Evolutionary conservation across 202 grass and related monocot genomes (phyloP).

Genomic region (Dendrocalamus latiflorus): DNA sequence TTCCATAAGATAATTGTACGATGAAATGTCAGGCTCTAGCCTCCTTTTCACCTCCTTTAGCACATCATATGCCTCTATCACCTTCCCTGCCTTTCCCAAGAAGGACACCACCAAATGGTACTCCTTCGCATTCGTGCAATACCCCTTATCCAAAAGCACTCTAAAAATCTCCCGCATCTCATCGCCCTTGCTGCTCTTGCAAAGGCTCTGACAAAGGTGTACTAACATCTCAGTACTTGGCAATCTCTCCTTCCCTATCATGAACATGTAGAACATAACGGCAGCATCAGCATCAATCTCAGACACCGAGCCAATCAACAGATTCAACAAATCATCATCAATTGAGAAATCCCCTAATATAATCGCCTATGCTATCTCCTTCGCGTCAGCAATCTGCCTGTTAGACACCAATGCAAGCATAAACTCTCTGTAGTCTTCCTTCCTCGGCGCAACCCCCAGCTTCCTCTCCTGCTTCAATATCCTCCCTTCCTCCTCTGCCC

Average conservation of each 20-base stretch:
- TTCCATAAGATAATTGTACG: no score
- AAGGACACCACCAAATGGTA: no score
- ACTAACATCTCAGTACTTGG: constrained; percentile 38
- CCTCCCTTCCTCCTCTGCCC: constrained; percentile 50
- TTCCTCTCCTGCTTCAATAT: constrained; percentile 93
- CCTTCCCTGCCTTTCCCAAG: no score
- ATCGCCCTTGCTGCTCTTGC: constrained; percentile 54
- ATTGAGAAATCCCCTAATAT: constrained; percentile 68
- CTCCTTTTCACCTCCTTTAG: no score
- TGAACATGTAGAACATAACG: constrained; percentile 67
- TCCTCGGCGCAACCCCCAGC: constrained; percentile 64
- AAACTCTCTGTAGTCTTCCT: constrained; percentile 57
- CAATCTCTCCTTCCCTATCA: constrained; percentile 56
- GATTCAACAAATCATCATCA: constrained; percentile 54
- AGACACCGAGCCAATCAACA: constrained; percentile 52
- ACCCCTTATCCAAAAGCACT: constrained; percentile 38
- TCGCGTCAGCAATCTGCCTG: constrained; percentile 48
- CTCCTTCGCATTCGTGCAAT: no score
- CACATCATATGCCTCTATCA: no score
- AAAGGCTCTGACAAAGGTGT: constrained; percentile 56
- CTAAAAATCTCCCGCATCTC: constrained; percentile 60
- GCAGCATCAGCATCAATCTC: constrained; percentile 36
- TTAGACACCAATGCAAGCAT: constrained; percentile 50
- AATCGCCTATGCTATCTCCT: constrained; percentile 69
- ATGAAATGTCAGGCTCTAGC: no score